Evolutionary conservation across 768 basidiomycete genomes (phyloP).

Genomic region (Rhizopogon vulgaris): DNA sequence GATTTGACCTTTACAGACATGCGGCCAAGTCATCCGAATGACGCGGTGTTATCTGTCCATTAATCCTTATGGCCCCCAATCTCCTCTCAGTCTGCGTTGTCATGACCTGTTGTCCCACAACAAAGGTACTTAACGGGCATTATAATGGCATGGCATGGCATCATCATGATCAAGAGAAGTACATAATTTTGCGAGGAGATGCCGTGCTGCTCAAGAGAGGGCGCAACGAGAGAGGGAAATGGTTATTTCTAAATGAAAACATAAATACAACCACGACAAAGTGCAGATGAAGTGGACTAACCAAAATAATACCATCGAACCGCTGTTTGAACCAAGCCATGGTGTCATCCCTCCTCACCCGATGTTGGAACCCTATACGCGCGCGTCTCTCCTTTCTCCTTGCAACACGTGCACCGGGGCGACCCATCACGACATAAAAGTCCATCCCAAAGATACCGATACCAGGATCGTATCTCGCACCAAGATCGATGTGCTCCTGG

Average conservation of each 20-base stretch:
- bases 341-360: conserved; percentile 93
- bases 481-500: conserved; percentile 98
- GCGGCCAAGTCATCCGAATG: too few species aligned
- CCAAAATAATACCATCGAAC: conserved; percentile 96
- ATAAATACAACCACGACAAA: neutral
- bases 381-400: conserved; percentile 86
- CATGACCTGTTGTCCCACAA: too few species aligned
- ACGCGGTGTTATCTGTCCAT: too few species aligned
- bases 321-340: conserved; percentile 99
- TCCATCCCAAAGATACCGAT: conserved; percentile 99
- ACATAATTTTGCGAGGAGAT: neutral
- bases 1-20: neutral
- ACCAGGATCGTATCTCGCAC: conserved; percentile 95
- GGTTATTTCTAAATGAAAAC: neutral
- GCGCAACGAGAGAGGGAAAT: neutral
- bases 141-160: too few species aligned
- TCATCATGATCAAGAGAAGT: too few species aligned
- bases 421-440: conserved; percentile 97
- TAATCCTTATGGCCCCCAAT: too few species aligned
- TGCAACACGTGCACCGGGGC: conserved; percentile 89
- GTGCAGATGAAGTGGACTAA: conserved; percentile 30
- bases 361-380: conserved; percentile 81
- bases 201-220: neutral
- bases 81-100: too few species aligned
- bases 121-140: too few species aligned